Conservation (phyloP, 1,139 yeast genomes). For the Lodderomyces beijingensis region DNA sequence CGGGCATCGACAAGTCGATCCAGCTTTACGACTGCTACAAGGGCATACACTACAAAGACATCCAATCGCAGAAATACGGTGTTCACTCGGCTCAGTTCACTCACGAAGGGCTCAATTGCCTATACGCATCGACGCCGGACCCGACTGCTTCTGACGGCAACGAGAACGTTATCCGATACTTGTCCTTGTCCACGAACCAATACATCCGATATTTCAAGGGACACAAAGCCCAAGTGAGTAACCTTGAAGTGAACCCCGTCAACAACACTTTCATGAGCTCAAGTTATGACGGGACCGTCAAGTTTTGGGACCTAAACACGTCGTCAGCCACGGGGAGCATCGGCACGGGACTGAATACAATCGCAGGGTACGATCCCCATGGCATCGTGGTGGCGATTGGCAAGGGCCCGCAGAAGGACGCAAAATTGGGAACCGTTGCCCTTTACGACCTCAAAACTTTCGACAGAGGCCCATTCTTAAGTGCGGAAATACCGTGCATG, state of each 20-base stretch:
- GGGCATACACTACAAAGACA: conserved; percentile 63
- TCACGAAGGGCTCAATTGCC: conserved; percentile 66
- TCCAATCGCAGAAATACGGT: conserved; percentile 88
- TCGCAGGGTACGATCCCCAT: conserved; percentile 74
- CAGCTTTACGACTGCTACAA: conserved; percentile 75
- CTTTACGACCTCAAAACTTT: conserved; percentile 59
- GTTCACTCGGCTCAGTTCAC: conserved; percentile 84
- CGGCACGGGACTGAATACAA: conserved; percentile 52
- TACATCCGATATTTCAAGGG: conserved; percentile 85
- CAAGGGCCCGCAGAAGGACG: conserved; percentile 20
- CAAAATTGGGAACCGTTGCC: conserved; percentile 42
- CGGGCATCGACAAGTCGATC: conserved; percentile 79
- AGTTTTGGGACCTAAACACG: conserved; percentile 80
- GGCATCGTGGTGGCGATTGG: conserved; percentile 80
- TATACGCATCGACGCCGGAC: conserved; percentile 73
- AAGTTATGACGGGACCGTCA: conserved; percentile 72
- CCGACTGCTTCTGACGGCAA: conserved; percentile 13
- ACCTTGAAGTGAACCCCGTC: conserved; percentile 71
- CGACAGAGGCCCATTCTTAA: conserved; percentile 52
- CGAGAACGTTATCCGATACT: conserved; percentile 65
- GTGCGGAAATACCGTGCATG: conserved; percentile 24
- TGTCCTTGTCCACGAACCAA: conserved; percentile 73
- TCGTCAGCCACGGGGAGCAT: conserved; percentile 60
- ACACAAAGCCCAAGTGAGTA: conserved; percentile 70
- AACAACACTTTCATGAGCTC: conserved; percentile 66